Base-by-base conservation (phyloP, 768 basidiomycete species). In the Russula ochroleuca region DNA sequence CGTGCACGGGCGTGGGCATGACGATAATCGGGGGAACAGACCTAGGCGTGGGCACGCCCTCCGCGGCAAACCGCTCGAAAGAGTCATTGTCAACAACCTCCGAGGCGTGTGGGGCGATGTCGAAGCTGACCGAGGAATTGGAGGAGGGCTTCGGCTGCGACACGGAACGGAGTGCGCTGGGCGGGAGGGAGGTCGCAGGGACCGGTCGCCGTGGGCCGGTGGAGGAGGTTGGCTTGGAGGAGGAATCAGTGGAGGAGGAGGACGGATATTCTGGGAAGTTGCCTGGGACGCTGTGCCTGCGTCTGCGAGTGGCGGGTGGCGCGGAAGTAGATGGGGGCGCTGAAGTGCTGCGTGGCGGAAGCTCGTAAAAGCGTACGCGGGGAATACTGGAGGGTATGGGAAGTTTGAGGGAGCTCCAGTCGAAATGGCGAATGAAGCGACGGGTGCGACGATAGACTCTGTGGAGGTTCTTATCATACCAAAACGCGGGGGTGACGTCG, bases 401-500 rank as follows among this genome's bases (percentile, higher is more conserved):
- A 40, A 74, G 40, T 6, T 51, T 57, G 62, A 67, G 58, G 6
- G 67, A 60, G 48, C 35, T 50, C 56, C 60, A 61, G 50, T 64
- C 58, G 35, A 70, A 54, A 53, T 70, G 40, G 35, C 58, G 68
- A 54, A 68, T 19, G 45, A 48, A 62, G 61, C 63, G 69, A 10
- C 69, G 69, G 28, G 72, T 69, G 38, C 67, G 66, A 40, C 73
- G 69, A 57, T 67, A 72, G 23, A 73, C 63, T 49, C 69, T 66
- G 51, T 69, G 72, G 63, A 75, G 70, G n/a, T 71, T 72, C 25
- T 68, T 68, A 55, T 82, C 82, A 17, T 74, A 73, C 76, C 77
- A 81, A 10, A 84, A 61, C 15, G 74, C 75, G 28, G 82, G 79
- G 1, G 78, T 73, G 40, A 84, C 72, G 67, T 84, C 84, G 33